phyloP scores from a whole-genome alignment of 331 rosid species.

The Erythrophleum ivorense region DNA sequence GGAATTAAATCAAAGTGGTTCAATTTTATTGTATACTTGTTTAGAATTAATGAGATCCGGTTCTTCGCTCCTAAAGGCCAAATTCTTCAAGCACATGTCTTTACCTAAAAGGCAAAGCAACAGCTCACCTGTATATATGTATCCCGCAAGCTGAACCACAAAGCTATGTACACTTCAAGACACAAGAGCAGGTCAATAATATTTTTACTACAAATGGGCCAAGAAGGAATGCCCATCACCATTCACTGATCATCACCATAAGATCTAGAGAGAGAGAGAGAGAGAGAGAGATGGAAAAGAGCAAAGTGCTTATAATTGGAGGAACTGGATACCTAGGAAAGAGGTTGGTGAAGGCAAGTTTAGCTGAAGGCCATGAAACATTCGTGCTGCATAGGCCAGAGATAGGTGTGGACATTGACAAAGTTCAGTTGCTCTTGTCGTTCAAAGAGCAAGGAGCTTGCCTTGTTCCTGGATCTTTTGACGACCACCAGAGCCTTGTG shows the following conservation, averaged over 20 bases:
- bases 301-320: slow-evolving; percentile 66
- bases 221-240: neutral
- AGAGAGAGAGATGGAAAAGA: slow-evolving; percentile 36
- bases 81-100: slow-evolving; percentile 7
- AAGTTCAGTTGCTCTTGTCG: slow-evolving; percentile 57
- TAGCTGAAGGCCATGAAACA: slow-evolving; percentile 60
- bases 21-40: too few relatives aligned
- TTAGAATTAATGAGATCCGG: neutral
- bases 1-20: too few relatives aligned
- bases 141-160: slow-evolving; percentile 19
- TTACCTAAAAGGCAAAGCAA: slow-evolving; percentile 36
- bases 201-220: neutral
- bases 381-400: slow-evolving; percentile 64
- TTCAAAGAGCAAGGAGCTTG: slow-evolving; percentile 66
- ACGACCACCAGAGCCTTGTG: slow-evolving; percentile 57
- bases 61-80: neutral
- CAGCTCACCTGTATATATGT: neutral
- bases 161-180: neutral
- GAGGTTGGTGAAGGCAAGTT: slow-evolving; percentile 68
- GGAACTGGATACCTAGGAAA: slow-evolving; percentile 75
- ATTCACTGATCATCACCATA: too few relatives aligned
- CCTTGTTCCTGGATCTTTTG: slow-evolving; percentile 54
- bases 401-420: slow-evolving; percentile 70
- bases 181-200: neutral
- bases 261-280: too few relatives aligned